Evolutionary conservation across 495 filamentous ascomycete genomes (phyloP).

Genomic region (Daldinia vernicosa): DNA sequence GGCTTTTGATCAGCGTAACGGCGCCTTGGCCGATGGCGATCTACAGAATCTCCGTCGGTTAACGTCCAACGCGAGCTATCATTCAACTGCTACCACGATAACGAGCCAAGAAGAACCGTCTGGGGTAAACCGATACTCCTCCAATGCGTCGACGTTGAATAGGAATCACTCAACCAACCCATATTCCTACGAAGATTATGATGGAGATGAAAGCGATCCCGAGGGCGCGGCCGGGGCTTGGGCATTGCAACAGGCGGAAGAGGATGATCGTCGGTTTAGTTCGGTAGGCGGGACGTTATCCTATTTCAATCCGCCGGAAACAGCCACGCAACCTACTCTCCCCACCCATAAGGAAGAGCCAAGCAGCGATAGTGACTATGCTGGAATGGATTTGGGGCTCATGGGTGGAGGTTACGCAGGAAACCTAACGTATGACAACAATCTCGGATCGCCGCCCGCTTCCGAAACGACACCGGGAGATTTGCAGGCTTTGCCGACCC

Average conservation of each 20-base stretch:
- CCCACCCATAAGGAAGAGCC: constrained; percentile 56
- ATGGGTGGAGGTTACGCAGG: constrained; percentile 80
- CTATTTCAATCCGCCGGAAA: constrained; percentile 51
- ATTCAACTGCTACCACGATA: constrained; percentile 60
- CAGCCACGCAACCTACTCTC: constrained; percentile 47
- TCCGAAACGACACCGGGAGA: constrained; percentile 42
- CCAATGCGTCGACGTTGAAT: constrained; percentile 59
- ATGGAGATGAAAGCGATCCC: constrained; percentile 80
- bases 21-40: constrained; percentile 53
- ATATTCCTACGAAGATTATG: constrained; percentile 48
- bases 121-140: constrained; percentile 54
- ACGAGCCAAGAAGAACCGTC: constrained; percentile 44
- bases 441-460: constrained; percentile 53
- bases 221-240: constrained; percentile 88
- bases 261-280: constrained; percentile 78
- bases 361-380: constrained; percentile 76
- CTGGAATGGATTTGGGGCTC: constrained; percentile 73
- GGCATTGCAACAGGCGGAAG: constrained; percentile 84
- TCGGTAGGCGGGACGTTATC: constrained; percentile 34
- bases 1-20: constrained; percentile 50
- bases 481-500: constrained; percentile 46
- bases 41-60: constrained; percentile 54
- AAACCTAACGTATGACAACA: constrained; percentile 76
- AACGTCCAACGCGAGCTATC: constrained; percentile 50
- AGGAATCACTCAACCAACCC: constrained; percentile 50